Base-by-base conservation (phyloP, 2,329 filamentous ascomycete species). In the Zarea fungicola region DNA sequence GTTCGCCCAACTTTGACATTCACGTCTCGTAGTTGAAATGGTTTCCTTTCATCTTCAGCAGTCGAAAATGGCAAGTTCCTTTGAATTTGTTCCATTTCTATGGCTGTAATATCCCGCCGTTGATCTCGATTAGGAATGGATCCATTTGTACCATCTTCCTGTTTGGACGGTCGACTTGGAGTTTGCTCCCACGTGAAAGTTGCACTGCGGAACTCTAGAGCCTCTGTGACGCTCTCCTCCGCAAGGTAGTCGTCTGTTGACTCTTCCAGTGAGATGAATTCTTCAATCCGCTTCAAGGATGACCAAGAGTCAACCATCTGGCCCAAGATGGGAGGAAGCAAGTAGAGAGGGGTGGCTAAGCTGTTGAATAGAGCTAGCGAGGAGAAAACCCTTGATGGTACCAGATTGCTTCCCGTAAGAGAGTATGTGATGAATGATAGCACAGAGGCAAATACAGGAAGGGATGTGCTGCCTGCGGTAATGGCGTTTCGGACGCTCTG, bases 401-500 rank as follows among this genome's bases (percentile, higher is more conserved):
- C 74, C 16, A 97, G 76, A 23, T 66, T 65, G 57, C 90, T 84
- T 50, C 85, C 74, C 1, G 82, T 77, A 31, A 84, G 67, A 1
- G 81, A 84, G 58, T 81, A 86, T 0, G 89, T 92, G 66, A 97
- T 92, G 65, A 97, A 97, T 0, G 92, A 82, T 34, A 97, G 67
- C 89, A 97, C 96, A 1, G 91, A 95, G 0, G 92, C 90, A 58
- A 97, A 96, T 45, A 95, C 87, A 6, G 93, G 92, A 61, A 96
- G 78, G 1, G 89, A 85, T 77, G 95, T 81, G 60, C 87, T 87
- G 42, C 93, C 75, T 11, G 89, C 86, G 65, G 90, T 85, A 70
- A 96, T 89, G 36, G 77, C 89, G 63, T 95, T 95, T 58, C 90
- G 81, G 56, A 95, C 88, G 1, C 87, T 81, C 23, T 97, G 71